Base-by-base conservation (phyloP, 257 asterid genomes). In the Mitragyna speciosa region DNA sequence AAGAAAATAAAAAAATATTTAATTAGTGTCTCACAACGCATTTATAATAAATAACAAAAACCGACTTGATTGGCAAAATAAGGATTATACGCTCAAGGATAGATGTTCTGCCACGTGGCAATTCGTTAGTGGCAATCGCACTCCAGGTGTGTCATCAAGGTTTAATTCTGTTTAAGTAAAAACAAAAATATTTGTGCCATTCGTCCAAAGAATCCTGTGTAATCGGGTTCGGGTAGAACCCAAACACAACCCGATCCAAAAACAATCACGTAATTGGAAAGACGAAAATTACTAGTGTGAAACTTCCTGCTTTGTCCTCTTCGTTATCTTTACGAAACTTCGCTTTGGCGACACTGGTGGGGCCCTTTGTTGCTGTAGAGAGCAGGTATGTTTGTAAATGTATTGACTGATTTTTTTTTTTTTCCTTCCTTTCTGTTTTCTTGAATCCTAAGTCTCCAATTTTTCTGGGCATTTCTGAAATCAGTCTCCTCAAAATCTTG, bases 251-350 rank as follows among this genome's bases (percentile, higher is more conserved):
- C 26, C 47, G 64, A 52, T 16, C 45, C 65, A 17, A 0, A 48
- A 17, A 30, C 59, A 15, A 51, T 0, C 30, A 1, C 7, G 0
- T 2, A 1, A 43, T 15, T 26, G 28, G 17, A 5, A 31, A 33
- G 20, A 30, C 2, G 10, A 51, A 73, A 51, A 51, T 28, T 73
- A 10, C n/a, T 30, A 28, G 43, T 3, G 39, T 6, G 65, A 49
- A 73, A 54, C 77, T 51, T 73, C 76, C 45, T 73, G 33, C 26
- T 41, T 17, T 43, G 17, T 22, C 61, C 17, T 26, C 64, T 19
- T 30, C 63, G 20, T 30, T 20, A 7, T 19, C 77, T 52, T 73
- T 73, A 73, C 77, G 77, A 51, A 73, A 73, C 77, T 51, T 73
- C 77, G 47, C 28, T 51, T 41, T 41, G 26, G 16, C 4, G 17